These are phyloP conservation scores for Cladosporium velox DNA, from an alignment of 2,329 filamentous ascomycete genomes.

Conservation along the genomic window DNA sequence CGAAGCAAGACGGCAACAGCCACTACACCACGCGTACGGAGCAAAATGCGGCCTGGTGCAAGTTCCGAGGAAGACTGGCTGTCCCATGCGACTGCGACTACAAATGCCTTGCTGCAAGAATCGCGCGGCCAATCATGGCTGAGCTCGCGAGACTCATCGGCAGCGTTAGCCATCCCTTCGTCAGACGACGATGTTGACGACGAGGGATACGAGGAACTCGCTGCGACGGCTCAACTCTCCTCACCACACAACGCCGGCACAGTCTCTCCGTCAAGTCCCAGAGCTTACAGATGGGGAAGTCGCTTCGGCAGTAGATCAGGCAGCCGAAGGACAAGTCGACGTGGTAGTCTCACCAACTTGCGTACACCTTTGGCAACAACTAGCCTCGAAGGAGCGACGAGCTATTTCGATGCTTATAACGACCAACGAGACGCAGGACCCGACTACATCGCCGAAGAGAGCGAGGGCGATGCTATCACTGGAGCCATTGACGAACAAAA, in stretches of 20 bases:
- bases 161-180: slow-evolving; percentile 47
- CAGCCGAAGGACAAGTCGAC: slow-evolving; percentile 43
- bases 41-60: background rate
- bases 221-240: slow-evolving; percentile 29
- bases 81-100: slow-evolving; percentile 58
- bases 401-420: slow-evolving; percentile 35
- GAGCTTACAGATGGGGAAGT: slow-evolving; percentile 31
- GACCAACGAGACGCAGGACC: slow-evolving; percentile 38
- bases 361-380: slow-evolving; percentile 36
- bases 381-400: slow-evolving; percentile 21
- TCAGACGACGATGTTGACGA: slow-evolving; percentile 38
- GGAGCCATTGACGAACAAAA: slow-evolving; percentile 38
- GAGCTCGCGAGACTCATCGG: slow-evolving; percentile 57
- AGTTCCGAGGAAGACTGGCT: slow-evolving; percentile 58
- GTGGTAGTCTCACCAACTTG: slow-evolving; percentile 41
- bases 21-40: slow-evolving; percentile 23
- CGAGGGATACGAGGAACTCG: slow-evolving; percentile 39
- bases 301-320: slow-evolving; percentile 41
- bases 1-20: slow-evolving; percentile 32
- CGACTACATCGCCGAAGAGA: slow-evolving; percentile 49
- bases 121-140: slow-evolving; percentile 66
- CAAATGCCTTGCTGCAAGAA: slow-evolving; percentile 59
- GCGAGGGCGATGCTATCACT: slow-evolving; percentile 39
- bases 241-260: slow-evolving; percentile 7
- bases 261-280: slow-evolving; percentile 9